phyloP scores from a whole-genome alignment of 2,329 filamentous ascomycete species.

The Sordariomycetes sp. region DNA sequence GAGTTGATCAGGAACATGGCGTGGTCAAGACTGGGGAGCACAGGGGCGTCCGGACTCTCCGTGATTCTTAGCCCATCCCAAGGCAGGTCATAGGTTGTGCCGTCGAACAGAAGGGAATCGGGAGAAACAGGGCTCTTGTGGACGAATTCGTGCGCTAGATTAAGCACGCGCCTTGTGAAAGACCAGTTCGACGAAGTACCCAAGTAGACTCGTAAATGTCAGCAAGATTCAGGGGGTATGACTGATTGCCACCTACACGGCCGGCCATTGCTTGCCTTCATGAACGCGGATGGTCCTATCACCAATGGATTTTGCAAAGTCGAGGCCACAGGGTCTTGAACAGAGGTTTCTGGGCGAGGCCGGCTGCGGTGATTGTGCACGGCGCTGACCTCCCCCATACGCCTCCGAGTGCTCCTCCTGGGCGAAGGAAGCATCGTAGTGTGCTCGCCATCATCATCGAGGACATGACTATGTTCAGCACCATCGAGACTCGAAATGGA shows the following conservation, averaged over 20 bases:
- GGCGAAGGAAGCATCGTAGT: neutral
- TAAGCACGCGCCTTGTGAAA: slow-evolving; percentile 39
- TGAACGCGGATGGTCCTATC: slow-evolving; percentile 28
- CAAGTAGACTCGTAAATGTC: slow-evolving; percentile 30
- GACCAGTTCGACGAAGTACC: slow-evolving; percentile 49
- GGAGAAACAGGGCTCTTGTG: slow-evolving; percentile 31
- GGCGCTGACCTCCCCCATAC: neutral
- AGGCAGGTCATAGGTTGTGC: slow-evolving; percentile 38
- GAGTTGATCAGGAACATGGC: slow-evolving; percentile 43
- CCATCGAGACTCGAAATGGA: slow-evolving; percentile 1
- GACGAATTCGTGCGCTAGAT: slow-evolving; percentile 35
- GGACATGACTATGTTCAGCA: slow-evolving; percentile 10
- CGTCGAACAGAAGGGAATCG: slow-evolving; percentile 37
- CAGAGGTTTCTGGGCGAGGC: slow-evolving; percentile 4
- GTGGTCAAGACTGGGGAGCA: slow-evolving; percentile 40
- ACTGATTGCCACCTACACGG: slow-evolving; percentile 24
- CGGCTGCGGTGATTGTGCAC: neutral
- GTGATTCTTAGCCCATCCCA: slow-evolving; percentile 30
- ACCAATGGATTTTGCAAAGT: slow-evolving; percentile 32
- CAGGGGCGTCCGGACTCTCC: neutral
- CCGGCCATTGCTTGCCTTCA: slow-evolving; percentile 27
- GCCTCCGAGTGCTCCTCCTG: no score
- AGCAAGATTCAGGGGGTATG: neutral
- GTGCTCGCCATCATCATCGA: slow-evolving; percentile 8
- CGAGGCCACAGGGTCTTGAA: slow-evolving; percentile 16